Percentiles rank a stretch among this genome's conserved stretches.
These are phyloP conservation scores for Ustilago nuda DNA, from an alignment of 1,284 basidiomycete species.

Conservation along the genomic window DNA sequence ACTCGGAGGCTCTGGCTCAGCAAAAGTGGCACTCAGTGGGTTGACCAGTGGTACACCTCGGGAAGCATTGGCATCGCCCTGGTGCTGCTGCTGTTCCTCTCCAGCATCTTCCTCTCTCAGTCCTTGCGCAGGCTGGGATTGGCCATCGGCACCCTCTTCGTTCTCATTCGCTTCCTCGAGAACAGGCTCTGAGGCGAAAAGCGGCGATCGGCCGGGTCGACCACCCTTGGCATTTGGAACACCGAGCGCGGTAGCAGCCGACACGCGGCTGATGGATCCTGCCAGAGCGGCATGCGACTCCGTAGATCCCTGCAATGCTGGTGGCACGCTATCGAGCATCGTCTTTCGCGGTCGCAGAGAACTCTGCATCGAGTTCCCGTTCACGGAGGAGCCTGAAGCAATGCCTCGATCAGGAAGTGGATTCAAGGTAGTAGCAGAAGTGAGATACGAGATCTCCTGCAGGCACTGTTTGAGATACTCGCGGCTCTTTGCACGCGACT, in stretches of 20 bases:
- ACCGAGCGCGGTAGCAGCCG: slow-evolving; percentile 32
- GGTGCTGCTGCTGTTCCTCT: slow-evolving; percentile 14
- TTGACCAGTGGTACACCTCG: slow-evolving; percentile 20
- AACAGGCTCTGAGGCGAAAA: slow-evolving; percentile 48
- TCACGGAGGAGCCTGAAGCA: slow-evolving; percentile 30
- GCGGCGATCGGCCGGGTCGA: slow-evolving; percentile 40
- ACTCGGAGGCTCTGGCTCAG: slow-evolving; percentile 27
- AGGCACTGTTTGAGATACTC: slow-evolving; percentile 99
- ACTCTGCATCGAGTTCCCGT: slow-evolving; percentile 30
- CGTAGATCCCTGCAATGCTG: slow-evolving; percentile 21
- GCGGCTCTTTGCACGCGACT: slow-evolving; percentile 89
- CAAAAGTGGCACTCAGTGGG: slow-evolving; percentile 42
- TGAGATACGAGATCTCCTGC: slow-evolving; percentile 97
- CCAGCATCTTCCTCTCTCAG: slow-evolving; percentile 15
- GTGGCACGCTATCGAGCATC: slow-evolving; percentile 54
- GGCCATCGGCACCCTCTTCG: slow-evolving; percentile 10
- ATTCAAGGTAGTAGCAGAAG: slow-evolving; percentile 95
- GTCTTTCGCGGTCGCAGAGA: slow-evolving; percentile 50
- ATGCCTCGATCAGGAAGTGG: slow-evolving; percentile 74
- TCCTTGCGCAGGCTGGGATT: slow-evolving; percentile 6
- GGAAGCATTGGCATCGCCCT: slow-evolving; percentile 1
- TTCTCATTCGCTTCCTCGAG: slow-evolving; percentile 39
- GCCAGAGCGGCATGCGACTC: slow-evolving; percentile 38
- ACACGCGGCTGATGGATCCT: slow-evolving; percentile 37
- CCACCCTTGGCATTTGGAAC: slow-evolving; percentile 36